A percentile compares a stretch with the other conserved stretches of the same genome.
These are phyloP conservation scores for Penicillium canariense DNA, from an alignment of 495 filamentous ascomycete genomes.

Conservation along the genomic window DNA sequence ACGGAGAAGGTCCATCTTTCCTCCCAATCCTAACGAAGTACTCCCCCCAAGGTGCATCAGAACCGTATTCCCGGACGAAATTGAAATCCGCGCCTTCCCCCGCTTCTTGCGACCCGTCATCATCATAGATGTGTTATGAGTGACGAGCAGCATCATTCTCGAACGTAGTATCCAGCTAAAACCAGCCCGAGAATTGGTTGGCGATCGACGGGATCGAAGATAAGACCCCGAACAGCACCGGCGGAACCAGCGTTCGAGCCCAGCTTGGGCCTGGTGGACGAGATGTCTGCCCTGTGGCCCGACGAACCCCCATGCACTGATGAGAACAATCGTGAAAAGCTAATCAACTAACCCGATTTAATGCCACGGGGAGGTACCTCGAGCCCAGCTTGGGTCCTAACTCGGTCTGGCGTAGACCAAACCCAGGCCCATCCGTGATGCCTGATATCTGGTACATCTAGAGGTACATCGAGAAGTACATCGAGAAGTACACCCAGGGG, in stretches of 20 bases:
- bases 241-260: no score
- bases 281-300: conserved; percentile 14
- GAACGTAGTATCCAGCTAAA: not conserved
- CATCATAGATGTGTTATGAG: no score
- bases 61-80: not conserved
- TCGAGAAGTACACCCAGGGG: not conserved
- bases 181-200: not conserved
- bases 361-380: not conserved
- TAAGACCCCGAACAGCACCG: not conserved
- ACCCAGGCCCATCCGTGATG: not conserved
- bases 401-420: not conserved
- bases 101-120: not conserved
- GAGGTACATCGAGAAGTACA: not conserved
- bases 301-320: no score
- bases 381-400: not conserved
- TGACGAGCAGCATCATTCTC: not conserved
- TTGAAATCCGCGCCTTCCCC: not conserved
- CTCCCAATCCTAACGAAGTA: no score
- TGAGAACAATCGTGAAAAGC: no score
- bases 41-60: no score
- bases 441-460: not conserved
- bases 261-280: conserved; percentile 9
- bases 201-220: not conserved
- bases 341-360: not conserved
- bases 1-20: no score